A percentile compares a stretch with the other conserved stretches of the same genome.
Conservation (phyloP, 805 yeast species). For the Ascoidea asiatica region DNA sequence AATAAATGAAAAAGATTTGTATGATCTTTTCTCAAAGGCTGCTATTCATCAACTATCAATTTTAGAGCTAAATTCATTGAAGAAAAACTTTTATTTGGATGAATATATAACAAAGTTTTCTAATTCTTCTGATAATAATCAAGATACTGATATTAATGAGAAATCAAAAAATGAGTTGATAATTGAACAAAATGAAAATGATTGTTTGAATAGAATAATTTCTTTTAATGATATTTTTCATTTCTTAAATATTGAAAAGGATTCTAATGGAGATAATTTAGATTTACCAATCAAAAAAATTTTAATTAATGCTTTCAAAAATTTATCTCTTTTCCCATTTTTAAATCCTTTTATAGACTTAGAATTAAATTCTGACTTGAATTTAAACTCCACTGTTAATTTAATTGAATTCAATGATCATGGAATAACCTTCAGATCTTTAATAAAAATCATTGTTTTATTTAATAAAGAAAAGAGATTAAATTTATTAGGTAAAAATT, state of each 20-base stretch:
- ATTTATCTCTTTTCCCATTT: background rate
- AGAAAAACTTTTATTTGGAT: background rate
- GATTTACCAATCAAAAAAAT: background rate
- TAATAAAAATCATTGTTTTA: slow-evolving; percentile 4
- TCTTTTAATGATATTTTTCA: background rate
- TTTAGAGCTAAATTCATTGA: background rate
- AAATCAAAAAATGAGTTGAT: background rate
- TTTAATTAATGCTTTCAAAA: too few species aligned
- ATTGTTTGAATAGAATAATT: background rate
- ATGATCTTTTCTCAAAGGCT: background rate
- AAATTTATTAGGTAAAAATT: slow-evolving; percentile 2
- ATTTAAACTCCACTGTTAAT: too few species aligned
- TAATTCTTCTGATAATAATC: background rate
- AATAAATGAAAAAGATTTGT: too few species aligned
- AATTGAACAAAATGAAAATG: background rate
- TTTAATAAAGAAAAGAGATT: slow-evolving; percentile 2
- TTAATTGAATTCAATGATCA: too few species aligned
- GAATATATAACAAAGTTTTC: too few species aligned
- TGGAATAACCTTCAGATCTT: slow-evolving; percentile 2
- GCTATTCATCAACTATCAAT: background rate
- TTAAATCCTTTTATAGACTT: too few species aligned
- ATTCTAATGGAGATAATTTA: background rate
- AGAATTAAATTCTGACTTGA: background rate
- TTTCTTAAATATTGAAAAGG: background rate
- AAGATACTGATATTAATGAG: background rate